Evolutionary conservation across 371 early-diverging fungal species (phyloP).

Genomic region (Rhizopus microsporus): DNA sequence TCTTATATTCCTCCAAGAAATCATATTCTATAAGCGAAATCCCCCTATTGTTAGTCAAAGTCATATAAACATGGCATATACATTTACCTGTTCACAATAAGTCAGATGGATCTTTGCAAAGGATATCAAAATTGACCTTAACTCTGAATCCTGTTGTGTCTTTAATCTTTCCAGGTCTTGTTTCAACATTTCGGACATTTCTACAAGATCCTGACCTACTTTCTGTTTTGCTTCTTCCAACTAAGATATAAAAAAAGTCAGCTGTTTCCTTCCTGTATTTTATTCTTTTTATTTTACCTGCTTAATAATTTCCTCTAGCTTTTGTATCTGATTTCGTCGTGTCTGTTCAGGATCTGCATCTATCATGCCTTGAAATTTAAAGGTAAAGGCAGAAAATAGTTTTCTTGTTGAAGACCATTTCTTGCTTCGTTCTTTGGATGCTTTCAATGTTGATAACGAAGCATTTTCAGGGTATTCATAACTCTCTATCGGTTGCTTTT

Average conservation of each 20-base stretch:
- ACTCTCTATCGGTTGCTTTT: background rate
- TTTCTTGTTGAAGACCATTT: slow-evolving; percentile 52
- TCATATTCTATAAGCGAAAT: slow-evolving; percentile 18
- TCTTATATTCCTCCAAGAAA: slow-evolving; percentile 27
- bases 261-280: slow-evolving; percentile 2
- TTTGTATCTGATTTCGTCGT: slow-evolving; percentile 80
- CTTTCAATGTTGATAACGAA: slow-evolving; percentile 36
- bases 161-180: slow-evolving; percentile 86
- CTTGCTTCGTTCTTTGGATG: slow-evolving; percentile 42
- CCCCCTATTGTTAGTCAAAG: background rate
- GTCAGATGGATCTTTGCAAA: slow-evolving; percentile 77
- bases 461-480: slow-evolving; percentile 35
- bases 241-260: slow-evolving; percentile 17
- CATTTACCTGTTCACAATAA: slow-evolving; percentile 70
- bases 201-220: slow-evolving; percentile 64
- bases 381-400: slow-evolving; percentile 61
- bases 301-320: slow-evolving; percentile 70
- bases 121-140: slow-evolving; percentile 70
- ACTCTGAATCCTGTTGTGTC: slow-evolving; percentile 75
- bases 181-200: slow-evolving; percentile 74
- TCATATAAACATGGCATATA: background rate
- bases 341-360: slow-evolving; percentile 93
- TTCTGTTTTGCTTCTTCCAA: slow-evolving; percentile 69
- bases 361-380: slow-evolving; percentile 82
- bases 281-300: slow-evolving; percentile 35